Percentiles rank a stretch among this genome's conserved stretches.
phyloP scores from a whole-genome alignment of 331 rosid species.

The Malus hybrid region DNA sequence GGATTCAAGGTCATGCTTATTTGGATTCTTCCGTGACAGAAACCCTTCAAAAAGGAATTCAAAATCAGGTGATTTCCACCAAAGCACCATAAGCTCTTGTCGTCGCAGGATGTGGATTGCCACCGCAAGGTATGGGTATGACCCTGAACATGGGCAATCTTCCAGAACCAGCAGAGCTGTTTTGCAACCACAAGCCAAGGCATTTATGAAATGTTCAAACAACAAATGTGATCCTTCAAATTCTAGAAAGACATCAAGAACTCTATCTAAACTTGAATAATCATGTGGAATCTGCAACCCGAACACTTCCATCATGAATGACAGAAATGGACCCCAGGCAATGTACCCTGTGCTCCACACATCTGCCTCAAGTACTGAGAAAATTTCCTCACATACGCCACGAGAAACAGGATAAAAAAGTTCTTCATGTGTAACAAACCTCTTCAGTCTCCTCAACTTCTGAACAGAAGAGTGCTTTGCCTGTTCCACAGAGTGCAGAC shows the following conservation, averaged over 20 bases:
- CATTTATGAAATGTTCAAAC: constrained; percentile 66
- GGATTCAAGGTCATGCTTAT: constrained; percentile 83
- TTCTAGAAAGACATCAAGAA: constrained; percentile 61
- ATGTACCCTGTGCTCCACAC: constrained; percentile 47
- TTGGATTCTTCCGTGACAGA: constrained; percentile 74
- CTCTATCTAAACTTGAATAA: constrained; percentile 71
- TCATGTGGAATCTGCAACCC: constrained; percentile 66
- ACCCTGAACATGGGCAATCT: constrained; percentile 87
- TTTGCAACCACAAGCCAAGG: constrained; percentile 73
- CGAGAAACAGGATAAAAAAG: constrained; percentile 59
- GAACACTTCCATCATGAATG: constrained; percentile 71
- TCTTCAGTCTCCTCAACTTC: constrained; percentile 65
- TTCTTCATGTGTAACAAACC: constrained; percentile 69
- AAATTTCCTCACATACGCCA: constrained; percentile 72
- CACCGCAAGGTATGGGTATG: constrained; percentile 84
- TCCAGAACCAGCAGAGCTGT: constrained; percentile 50
- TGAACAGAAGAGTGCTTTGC: constrained; percentile 59
- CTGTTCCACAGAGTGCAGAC: constrained; percentile 55
- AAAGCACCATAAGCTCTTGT: constrained; percentile 82
- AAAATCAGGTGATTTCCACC: constrained; percentile 91
- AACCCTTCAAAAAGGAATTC: constrained; percentile 84
- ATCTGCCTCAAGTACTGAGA: constrained; percentile 55
- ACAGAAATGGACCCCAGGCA: constrained; percentile 77
- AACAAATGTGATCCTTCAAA: constrained; percentile 58
- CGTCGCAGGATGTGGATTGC: constrained; percentile 76